Evolutionary conservation across 768 basidiomycete species (phyloP).

Genomic region (Hericium rajendrae): DNA sequence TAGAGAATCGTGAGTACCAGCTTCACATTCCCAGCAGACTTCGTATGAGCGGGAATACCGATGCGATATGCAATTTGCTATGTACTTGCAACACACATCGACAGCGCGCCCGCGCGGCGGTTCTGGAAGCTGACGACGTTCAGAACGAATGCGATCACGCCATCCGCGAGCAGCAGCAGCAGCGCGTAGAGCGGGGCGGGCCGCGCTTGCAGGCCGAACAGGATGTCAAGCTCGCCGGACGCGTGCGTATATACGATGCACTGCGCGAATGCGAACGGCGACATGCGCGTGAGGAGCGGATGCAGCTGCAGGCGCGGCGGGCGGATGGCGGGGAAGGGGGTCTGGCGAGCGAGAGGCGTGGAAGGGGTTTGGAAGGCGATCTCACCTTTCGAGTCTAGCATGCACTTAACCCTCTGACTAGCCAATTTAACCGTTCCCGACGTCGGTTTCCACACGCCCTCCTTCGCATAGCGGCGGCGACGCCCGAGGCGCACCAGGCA

Average conservation of each 20-base stretch:
- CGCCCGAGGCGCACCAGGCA: conserved; percentile 51
- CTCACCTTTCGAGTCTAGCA: background rate
- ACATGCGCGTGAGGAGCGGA: conserved; percentile 82
- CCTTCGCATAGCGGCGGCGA: conserved; percentile 58
- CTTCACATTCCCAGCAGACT: conserved; percentile 66
- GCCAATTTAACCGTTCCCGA: conserved; percentile 65
- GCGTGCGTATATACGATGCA: conserved; percentile 69
- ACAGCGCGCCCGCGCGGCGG: conserved; percentile 77
- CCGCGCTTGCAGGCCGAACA: conserved; percentile 27
- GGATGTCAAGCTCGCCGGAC: conserved; percentile 69
- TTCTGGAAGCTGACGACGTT: conserved; percentile 96
- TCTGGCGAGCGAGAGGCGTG: conserved; percentile 10
- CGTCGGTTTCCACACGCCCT: conserved; percentile 73
- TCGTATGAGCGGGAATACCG: background rate
- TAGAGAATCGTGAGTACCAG: conserved; percentile 85
- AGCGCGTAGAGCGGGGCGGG: background rate
- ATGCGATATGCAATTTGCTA: conserved; percentile 3
- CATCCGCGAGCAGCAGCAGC: conserved; percentile 61
- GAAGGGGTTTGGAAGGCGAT: background rate
- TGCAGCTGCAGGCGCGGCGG: conserved; percentile 36
- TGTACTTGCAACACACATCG: conserved; percentile 85
- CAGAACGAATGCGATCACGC: conserved; percentile 79
- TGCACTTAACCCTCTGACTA: conserved; percentile 16
- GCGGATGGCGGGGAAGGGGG: conserved; percentile 10
- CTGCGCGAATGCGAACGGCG: conserved; percentile 85